These are phyloP conservation scores for Solanum chiquidenum DNA, from an alignment of 257 asterid species.

Conservation along the genomic window DNA sequence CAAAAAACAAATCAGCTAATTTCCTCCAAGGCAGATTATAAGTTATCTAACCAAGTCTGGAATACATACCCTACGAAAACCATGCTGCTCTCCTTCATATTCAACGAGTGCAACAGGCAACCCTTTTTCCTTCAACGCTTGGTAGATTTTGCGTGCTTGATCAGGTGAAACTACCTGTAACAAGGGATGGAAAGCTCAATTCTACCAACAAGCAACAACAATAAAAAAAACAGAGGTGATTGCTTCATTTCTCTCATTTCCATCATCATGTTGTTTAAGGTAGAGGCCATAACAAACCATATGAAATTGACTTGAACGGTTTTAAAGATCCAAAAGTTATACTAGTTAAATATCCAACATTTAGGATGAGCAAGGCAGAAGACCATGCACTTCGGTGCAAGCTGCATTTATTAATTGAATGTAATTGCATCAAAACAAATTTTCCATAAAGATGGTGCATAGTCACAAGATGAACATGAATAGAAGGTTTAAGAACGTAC, in stretches of 20 bases:
- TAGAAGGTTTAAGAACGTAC: not conserved
- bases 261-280: not conserved
- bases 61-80: slow-evolving; percentile 68
- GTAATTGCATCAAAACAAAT: not conserved
- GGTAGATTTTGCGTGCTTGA: slow-evolving; percentile 83
- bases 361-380: not conserved
- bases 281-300: not conserved
- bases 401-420: not conserved
- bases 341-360: not conserved
- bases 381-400: not conserved
- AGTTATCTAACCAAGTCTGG: not conserved
- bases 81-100: slow-evolving; percentile 92
- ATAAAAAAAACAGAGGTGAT: not conserved
- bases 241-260: not conserved
- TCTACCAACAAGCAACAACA: not conserved
- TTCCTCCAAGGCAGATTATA: not conserved
- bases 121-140: slow-evolving; percentile 72
- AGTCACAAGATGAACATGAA: not conserved
- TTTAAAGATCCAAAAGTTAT: not conserved
- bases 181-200: not conserved
- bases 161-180: slow-evolving; percentile 79
- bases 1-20: not conserved
- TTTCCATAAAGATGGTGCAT: not conserved
- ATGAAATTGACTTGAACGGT: not conserved
- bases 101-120: slow-evolving; percentile 83